These are phyloP conservation scores for Aspergillus pseudonomiae DNA, from an alignment of 2,329 filamentous ascomycete genomes.

Conservation along the genomic window DNA sequence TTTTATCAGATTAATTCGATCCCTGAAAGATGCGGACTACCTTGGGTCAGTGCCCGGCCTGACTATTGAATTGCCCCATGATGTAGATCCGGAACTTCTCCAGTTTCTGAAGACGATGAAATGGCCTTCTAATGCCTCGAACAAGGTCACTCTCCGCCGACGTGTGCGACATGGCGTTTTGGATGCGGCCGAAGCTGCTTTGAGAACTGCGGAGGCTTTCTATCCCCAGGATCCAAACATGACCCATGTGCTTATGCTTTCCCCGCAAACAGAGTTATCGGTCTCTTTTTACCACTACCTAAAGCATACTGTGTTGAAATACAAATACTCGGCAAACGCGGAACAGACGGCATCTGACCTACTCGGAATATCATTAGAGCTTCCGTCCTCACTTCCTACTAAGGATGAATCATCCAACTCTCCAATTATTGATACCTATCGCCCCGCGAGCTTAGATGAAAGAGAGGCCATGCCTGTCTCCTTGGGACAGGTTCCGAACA, in stretches of 20 bases:
- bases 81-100: constrained; percentile 67
- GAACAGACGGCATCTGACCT: constrained; percentile 57
- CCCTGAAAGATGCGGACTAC: constrained; percentile 76
- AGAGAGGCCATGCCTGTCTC: constrained; percentile 60
- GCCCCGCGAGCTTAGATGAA: constrained; percentile 12
- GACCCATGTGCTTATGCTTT: constrained; percentile 82
- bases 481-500: constrained; percentile 82
- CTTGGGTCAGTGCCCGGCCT: constrained; percentile 71
- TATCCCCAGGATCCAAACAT: constrained; percentile 69
- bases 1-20: constrained; percentile 74
- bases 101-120: constrained; percentile 65
- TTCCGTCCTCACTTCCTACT: constrained; percentile 63
- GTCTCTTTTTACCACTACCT: constrained; percentile 84
- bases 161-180: constrained; percentile 66
- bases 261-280: constrained; percentile 77
- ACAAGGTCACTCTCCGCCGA: constrained; percentile 69
- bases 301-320: constrained; percentile 75
- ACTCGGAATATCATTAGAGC: constrained; percentile 77
- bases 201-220: constrained; percentile 82
- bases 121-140: constrained; percentile 64
- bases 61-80: constrained; percentile 78
- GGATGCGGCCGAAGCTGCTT: constrained; percentile 70
- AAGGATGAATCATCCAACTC: constrained; percentile 59
- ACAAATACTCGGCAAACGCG: constrained; percentile 66
- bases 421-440: constrained; percentile 35